phyloP scores from a whole-genome alignment of 2,329 filamentous ascomycete genomes.

The Clathrospora elynae region DNA sequence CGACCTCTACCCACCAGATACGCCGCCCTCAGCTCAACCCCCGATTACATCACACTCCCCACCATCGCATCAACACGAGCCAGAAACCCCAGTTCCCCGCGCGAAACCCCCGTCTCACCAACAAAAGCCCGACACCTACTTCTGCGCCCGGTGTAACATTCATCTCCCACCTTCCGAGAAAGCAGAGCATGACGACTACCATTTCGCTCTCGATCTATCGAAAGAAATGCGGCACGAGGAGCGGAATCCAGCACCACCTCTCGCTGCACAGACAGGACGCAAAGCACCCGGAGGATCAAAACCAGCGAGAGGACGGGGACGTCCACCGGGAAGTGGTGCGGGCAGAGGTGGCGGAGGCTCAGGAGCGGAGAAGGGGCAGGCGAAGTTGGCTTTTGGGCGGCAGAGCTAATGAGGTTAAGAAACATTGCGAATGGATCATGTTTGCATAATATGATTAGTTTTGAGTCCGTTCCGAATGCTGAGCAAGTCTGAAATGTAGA shows the following conservation, averaged over 20 bases:
- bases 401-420: constrained; percentile 8
- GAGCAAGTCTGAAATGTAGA: no score
- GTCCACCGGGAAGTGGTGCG: constrained; percentile 40
- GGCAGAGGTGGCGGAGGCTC: constrained; percentile 13
- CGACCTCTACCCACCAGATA: constrained; percentile 18
- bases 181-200: constrained; percentile 88
- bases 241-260: constrained; percentile 16
- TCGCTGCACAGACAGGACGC: constrained; percentile 4
- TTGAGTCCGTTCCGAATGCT: no score
- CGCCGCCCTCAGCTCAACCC: constrained; percentile 45
- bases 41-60: constrained; percentile 9
- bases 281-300: constrained; percentile 23
- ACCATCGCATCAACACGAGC: constrained; percentile 10
- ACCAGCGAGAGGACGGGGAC: constrained; percentile 41
- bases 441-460: no score
- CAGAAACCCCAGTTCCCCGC: constrained; percentile 4
- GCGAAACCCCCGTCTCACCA: constrained; percentile 22
- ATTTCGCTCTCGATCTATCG: constrained; percentile 87
- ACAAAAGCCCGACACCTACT: constrained; percentile 45
- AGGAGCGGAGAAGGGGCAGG: constrained; percentile 52
- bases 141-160: constrained; percentile 70
- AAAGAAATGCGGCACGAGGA: constrained; percentile 55
- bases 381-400: constrained; percentile 51
- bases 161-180: constrained; percentile 63
- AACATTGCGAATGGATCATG: no score